Evolutionary conservation across 169 alveolate genomes (phyloP).

Genomic region (Cryptosporidium bovis): DNA sequence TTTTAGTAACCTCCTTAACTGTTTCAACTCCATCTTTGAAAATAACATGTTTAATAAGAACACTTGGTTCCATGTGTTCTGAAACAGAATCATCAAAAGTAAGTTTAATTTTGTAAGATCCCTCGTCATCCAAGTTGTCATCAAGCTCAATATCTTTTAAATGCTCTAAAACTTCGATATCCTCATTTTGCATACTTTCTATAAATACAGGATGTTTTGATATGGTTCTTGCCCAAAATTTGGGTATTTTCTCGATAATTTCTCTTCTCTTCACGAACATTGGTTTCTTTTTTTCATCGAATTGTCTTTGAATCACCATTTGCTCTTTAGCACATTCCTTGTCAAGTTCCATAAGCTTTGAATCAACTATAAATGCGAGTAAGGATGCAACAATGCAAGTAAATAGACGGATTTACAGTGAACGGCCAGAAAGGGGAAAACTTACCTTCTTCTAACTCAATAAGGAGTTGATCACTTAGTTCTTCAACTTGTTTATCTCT

Average conservation of each 20-base stretch:
- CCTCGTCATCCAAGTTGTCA: slow-evolving; percentile 89
- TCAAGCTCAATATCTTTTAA: slow-evolving; percentile 84
- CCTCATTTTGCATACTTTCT: slow-evolving; percentile 87
- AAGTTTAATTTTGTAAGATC: slow-evolving; percentile 87
- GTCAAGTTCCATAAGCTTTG: slow-evolving; percentile 79
- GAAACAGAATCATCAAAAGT: slow-evolving; percentile 85
- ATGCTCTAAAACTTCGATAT: slow-evolving; percentile 83
- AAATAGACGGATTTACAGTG: too few relatives aligned
- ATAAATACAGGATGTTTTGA: slow-evolving; percentile 86
- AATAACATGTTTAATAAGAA: slow-evolving; percentile 85
- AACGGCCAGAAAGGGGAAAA: background rate
- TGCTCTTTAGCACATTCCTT: slow-evolving; percentile 90
- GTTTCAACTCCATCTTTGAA: slow-evolving; percentile 83
- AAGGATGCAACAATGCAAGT: background rate
- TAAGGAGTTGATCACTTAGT: slow-evolving; percentile 7
- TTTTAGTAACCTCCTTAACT: slow-evolving; percentile 88
- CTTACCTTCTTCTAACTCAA: slow-evolving; percentile 58
- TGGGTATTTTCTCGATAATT: slow-evolving; percentile 87
- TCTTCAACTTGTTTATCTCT: background rate
- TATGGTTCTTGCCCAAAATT: slow-evolving; percentile 89
- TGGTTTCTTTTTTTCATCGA: slow-evolving; percentile 89
- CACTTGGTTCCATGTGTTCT: slow-evolving; percentile 87
- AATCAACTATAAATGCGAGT: slow-evolving; percentile 17
- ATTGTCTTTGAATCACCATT: slow-evolving; percentile 87
- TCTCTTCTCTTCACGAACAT: slow-evolving; percentile 84